Evolutionary conservation across 1,284 basidiomycete species (phyloP), one percentile per base, ranked within the genome.

Genomic region (Sporisorium graminicola): DNA sequence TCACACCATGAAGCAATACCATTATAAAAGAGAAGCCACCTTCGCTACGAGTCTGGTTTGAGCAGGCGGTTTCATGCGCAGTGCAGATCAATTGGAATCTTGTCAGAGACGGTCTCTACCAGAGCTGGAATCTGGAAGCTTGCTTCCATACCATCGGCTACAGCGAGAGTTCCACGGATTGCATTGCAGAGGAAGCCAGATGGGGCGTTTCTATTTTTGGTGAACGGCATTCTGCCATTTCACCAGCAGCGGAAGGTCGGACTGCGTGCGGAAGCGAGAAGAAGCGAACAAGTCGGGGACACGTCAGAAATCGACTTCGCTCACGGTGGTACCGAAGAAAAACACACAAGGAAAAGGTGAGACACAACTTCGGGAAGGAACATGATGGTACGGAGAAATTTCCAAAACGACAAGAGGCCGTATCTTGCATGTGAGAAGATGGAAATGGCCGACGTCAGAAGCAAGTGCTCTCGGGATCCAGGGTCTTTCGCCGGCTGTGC

Each of bases 11-110:
- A 40, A 43, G 27, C 27, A 49, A 12, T 40, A 5, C 13, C 35
- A 35, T 35, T 14, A 35, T 35, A 9, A 12, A 12, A 35, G 33
- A 35, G 33, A 3, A 35, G 33, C 13, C 5, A 40, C 37, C n/a
- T n/a, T n/a, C n/a, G n/a, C n/a, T n/a, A n/a, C n/a, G n/a, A n/a
- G n/a, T n/a, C n/a, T n/a, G n/a, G n/a, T n/a, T n/a, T n/a, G 37
- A 18, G 47, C n/a, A n/a, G 24, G n/a, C 26, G 49, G n/a, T 18
- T 26, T 37, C 2, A 67, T 61, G 65, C 58, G 54, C 31, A 40
- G 24, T 22, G 58, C 49, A 58, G 65, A 68, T 62, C 65, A 58
- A 20, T 33, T 22, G 40, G 59, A 68, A 68, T 29, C 20, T 27
- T 37, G 51, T 40, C n/a, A n/a, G n/a, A n/a, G n/a, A n/a, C n/a